Conservation (phyloP, 2,329 filamentous ascomycete species). For the Venturia aucupariae region DNA sequence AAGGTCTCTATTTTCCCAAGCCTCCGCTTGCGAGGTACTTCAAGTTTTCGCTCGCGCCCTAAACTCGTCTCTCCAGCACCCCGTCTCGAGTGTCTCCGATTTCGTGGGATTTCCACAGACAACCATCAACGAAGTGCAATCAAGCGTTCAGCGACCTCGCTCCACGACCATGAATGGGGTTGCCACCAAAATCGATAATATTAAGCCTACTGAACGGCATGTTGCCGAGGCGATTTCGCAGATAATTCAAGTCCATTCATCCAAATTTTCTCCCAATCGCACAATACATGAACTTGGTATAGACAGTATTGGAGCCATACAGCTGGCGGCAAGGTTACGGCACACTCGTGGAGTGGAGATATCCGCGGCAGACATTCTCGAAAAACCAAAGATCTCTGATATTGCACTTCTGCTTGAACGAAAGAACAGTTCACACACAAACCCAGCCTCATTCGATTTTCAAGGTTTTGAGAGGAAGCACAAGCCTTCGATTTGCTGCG, state of each 20-base stretch:
- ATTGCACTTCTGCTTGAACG: slow-evolving; percentile 15
- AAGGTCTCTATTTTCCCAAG: background rate
- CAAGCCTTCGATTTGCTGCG: slow-evolving; percentile 24
- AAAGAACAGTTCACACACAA: background rate
- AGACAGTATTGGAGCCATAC: slow-evolving; percentile 79
- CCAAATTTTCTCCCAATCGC: slow-evolving; percentile 37
- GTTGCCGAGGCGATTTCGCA: slow-evolving; percentile 54
- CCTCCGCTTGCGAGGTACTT: background rate
- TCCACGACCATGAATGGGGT: background rate
- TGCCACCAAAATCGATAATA: background rate
- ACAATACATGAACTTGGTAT: slow-evolving; percentile 84
- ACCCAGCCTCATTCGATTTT: slow-evolving; percentile 36
- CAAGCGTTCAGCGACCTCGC: slow-evolving; percentile 27
- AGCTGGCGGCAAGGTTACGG: slow-evolving; percentile 62
- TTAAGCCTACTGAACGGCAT: slow-evolving; percentile 27
- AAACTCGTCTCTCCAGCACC: background rate
- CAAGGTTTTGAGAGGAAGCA: slow-evolving; percentile 40
- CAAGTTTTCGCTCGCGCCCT: slow-evolving; percentile 1
- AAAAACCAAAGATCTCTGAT: slow-evolving; percentile 29
- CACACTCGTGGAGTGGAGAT: slow-evolving; percentile 46
- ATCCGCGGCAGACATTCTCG: slow-evolving; percentile 65
- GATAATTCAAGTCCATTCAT: slow-evolving; percentile 42
- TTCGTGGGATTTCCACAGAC: slow-evolving; percentile 12
- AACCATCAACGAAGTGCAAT: slow-evolving; percentile 34
- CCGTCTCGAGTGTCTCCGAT: background rate